Evolutionary conservation across 2,329 filamentous ascomycete genomes (phyloP).

Genomic region (Sporothrix sp.): DNA sequence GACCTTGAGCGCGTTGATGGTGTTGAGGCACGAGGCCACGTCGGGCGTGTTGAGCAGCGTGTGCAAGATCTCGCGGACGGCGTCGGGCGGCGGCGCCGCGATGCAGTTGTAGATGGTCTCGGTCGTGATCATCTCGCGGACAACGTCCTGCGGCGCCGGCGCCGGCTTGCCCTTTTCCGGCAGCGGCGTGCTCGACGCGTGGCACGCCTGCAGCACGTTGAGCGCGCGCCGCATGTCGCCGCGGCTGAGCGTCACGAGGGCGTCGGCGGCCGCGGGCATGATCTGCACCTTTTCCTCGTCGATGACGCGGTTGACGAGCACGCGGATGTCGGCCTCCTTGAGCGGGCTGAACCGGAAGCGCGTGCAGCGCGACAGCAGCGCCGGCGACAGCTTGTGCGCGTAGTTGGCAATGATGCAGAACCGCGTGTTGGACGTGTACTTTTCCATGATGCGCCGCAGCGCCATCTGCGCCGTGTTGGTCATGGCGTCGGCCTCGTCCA

Average conservation of each 20-base stretch:
- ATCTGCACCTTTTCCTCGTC: constrained; percentile 81
- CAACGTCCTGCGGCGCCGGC: constrained; percentile 43
- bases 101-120: constrained; percentile 97
- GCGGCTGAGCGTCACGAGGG: constrained; percentile 77
- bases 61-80: constrained; percentile 73
- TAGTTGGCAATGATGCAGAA: constrained; percentile 99
- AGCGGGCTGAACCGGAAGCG: constrained; percentile 90
- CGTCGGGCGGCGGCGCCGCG: constrained; percentile 82
- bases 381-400: constrained; percentile 92
- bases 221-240: constrained; percentile 93
- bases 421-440: constrained; percentile 93
- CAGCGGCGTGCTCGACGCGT: constrained; percentile 77
- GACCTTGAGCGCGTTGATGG: constrained; percentile 78
- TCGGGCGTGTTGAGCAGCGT: constrained; percentile 78
- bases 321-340: constrained; percentile 76
- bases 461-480: constrained; percentile 99
- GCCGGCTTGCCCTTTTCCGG: constrained; percentile 50
- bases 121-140: constrained; percentile 71
- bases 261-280: constrained; percentile 66
- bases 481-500: constrained; percentile 99
- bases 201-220: constrained; percentile 93
- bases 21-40: constrained; percentile 79
- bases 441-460: constrained; percentile 93
- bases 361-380: constrained; percentile 85
- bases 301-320: constrained; percentile 81